Percentiles rank a stretch among this genome's conserved stretches.
These are phyloP conservation scores for Flaveria ramosissima DNA, from an alignment of 129 eudicot species.

Conservation along the genomic window DNA sequence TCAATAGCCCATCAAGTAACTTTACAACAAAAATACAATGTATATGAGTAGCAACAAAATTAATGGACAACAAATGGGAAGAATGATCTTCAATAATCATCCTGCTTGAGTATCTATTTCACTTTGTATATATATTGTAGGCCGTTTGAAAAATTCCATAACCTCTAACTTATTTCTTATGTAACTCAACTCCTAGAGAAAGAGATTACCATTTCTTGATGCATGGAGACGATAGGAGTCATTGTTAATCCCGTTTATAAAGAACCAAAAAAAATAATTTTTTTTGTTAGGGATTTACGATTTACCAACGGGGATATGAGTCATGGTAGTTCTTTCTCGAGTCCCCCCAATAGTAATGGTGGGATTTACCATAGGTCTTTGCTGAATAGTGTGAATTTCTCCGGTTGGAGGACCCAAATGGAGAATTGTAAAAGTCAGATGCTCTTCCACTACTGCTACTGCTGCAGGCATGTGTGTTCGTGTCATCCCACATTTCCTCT, in stretches of 20 bases:
- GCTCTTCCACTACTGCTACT: slow-evolving; percentile 46
- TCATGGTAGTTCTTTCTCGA: slow-evolving; percentile 38
- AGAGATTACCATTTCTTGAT: background rate
- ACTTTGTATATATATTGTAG: slow-evolving; percentile 20
- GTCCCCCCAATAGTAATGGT: slow-evolving; percentile 62
- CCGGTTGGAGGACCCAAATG: slow-evolving; percentile 46
- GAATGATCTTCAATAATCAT: slow-evolving; percentile 21
- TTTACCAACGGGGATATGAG: slow-evolving; percentile 60
- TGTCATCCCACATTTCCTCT: slow-evolving; percentile 67
- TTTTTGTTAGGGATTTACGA: slow-evolving; percentile 22
- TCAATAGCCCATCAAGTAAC: background rate
- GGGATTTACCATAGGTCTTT: slow-evolving; percentile 38
- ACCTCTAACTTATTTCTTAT: slow-evolving; percentile 16
- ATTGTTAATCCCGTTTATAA: background rate
- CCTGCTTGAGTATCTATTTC: slow-evolving; percentile 19
- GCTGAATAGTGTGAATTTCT: slow-evolving; percentile 41
- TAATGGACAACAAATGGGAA: background rate
- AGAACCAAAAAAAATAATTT: background rate
- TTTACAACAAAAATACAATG: background rate
- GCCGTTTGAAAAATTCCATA: slow-evolving; percentile 12
- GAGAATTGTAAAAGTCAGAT: slow-evolving; percentile 54
- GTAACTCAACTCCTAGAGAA: background rate
- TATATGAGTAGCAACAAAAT: background rate
- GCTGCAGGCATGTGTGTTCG: slow-evolving; percentile 36
- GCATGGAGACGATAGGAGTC: background rate